These are phyloP conservation scores for Mucuna pruriens DNA, from an alignment of 306 rosid species.

Conservation along the genomic window DNA sequence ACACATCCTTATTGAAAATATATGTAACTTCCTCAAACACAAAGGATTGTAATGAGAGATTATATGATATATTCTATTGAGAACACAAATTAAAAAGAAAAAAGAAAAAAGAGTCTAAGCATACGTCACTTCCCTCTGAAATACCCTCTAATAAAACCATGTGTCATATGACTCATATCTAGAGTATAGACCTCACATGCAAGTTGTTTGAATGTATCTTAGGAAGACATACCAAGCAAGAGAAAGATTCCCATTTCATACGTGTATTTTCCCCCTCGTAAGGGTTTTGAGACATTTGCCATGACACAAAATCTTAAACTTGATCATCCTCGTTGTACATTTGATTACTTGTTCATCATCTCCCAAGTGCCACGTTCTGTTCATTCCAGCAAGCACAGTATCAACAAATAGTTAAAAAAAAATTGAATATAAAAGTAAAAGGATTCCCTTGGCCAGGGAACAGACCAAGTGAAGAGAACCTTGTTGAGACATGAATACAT, in stretches of 20 bases:
- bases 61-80: background rate
- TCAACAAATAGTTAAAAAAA: background rate
- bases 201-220: conserved; percentile 28
- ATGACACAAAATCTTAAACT: conserved; percentile 15
- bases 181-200: conserved; percentile 46
- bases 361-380: conserved; percentile 27
- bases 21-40: background rate
- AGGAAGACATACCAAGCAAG: conserved; percentile 25
- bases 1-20: no score
- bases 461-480: conserved; percentile 50
- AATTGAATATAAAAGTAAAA: background rate
- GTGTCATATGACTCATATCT: conserved; percentile 8
- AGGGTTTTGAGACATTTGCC: conserved; percentile 9
- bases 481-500: conserved; percentile 20
- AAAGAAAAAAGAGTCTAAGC: conserved; percentile 12
- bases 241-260: conserved; percentile 43
- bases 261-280: background rate
- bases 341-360: conserved; percentile 24
- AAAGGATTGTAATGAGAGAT: background rate
- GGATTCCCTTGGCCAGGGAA: conserved; percentile 10
- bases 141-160: conserved; percentile 6
- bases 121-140: conserved; percentile 22
- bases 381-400: conserved; percentile 6
- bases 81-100: background rate
- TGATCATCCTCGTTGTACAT: background rate